Evolutionary conservation across 768 basidiomycete species (phyloP), one percentile per base, ranked within the genome.

Genomic region (Termitomyces heimii): DNA sequence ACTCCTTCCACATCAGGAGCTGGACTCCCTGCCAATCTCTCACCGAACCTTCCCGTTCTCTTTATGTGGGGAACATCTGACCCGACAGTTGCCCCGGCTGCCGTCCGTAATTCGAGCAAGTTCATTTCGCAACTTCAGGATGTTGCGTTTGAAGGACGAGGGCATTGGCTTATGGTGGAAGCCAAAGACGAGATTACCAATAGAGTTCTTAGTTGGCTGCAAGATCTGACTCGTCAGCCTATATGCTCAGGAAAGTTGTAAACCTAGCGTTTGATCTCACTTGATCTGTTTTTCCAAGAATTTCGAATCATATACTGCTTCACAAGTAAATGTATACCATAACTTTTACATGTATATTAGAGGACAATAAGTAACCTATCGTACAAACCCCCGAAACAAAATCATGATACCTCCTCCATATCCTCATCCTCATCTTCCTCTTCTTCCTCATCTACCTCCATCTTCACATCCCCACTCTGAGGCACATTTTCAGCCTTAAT

Each of bases 121-220:
- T 81, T 83, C 56, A 75, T 88, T 37, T 63, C 77, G 5, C 69
- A 71, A 26, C 68, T 85, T 24, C 77, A 81, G 57, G 75, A 80
- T 49, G 68, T 86, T 28, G 74, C 75, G 10, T 56, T 89, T 10
- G 77, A 84, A 49, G 82, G 75, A 10, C 71, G 67, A 26, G 85
- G 86, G 1, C 88, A 89, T 65, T 91, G 88, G 87, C 47, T 90
- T 1, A 77, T 88, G 82, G 56, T 84, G 1, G 82, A 89, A 63
- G 80, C 81, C 24, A 76, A 77, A 35, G 79, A 86, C 44, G 74
- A 74, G 26, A 74, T 89, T 32, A 81, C 80, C 1, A 65, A 77
- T 7, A 75, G 63, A 46, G 71, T 84, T n/a, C 54, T 74, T 5
- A 67, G 68, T 40, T 85, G 82, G 82, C 65, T 84, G 14, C 67